Conservation (phyloP, 441 rosid genomes). For the Syzygium syzygioides region DNA sequence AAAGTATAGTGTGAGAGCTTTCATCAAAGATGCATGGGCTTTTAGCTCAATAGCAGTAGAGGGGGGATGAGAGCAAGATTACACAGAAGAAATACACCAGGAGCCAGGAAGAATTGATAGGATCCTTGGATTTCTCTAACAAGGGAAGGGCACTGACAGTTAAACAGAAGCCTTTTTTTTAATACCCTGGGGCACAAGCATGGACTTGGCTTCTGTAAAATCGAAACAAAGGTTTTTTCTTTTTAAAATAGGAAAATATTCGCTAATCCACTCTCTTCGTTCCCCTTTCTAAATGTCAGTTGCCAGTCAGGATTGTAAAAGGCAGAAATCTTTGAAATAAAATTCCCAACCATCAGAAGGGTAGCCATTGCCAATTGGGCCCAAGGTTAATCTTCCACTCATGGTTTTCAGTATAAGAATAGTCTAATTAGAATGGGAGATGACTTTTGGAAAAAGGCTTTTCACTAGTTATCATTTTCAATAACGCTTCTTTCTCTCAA, state of each 20-base stretch:
- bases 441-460: background rate
- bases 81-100: background rate
- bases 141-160: background rate
- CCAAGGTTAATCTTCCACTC: background rate
- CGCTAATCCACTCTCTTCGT: background rate
- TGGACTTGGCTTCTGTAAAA: background rate
- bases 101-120: background rate
- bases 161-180: background rate
- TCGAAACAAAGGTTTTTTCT: background rate
- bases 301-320: background rate
- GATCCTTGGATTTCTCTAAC: background rate
- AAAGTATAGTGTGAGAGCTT: background rate
- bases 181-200: background rate
- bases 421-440: background rate
- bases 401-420: background rate
- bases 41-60: background rate
- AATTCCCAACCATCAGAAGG: background rate
- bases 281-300: background rate
- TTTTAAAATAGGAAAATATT: background rate
- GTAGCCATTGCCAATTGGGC: background rate
- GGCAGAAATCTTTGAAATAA: background rate
- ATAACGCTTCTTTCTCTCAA: background rate
- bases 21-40: background rate
- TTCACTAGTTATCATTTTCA: background rate
- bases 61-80: background rate